phyloP scores from a whole-genome alignment of 768 basidiomycete species.

The Scleroderma citrinum region DNA sequence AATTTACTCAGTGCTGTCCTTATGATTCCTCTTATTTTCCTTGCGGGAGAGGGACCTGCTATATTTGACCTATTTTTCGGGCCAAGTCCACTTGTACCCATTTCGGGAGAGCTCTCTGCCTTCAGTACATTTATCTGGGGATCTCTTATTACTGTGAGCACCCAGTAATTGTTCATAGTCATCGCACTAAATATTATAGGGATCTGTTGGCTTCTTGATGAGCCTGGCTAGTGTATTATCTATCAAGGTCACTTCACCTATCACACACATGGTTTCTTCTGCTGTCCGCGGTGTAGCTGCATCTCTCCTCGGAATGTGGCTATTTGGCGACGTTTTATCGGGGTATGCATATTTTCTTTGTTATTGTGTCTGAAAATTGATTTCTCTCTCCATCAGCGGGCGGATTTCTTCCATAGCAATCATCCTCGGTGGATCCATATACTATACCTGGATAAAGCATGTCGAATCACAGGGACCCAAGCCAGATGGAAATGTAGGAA shows the following conservation, averaged over 20 bases:
- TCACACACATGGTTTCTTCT: slow-evolving; percentile 96
- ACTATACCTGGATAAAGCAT: slow-evolving; percentile 88
- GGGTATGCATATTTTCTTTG: slow-evolving; percentile 41
- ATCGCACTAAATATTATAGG: slow-evolving; percentile 38
- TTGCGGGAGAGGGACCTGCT: slow-evolving; percentile 70
- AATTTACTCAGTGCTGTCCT: slow-evolving; percentile 75
- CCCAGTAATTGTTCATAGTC: background rate
- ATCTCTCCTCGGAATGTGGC: slow-evolving; percentile 74
- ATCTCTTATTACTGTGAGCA: slow-evolving; percentile 67
- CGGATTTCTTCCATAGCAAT: slow-evolving; percentile 74
- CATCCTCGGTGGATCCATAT: slow-evolving; percentile 76
- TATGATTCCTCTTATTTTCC: slow-evolving; percentile 64
- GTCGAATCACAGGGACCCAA: slow-evolving; percentile 47
- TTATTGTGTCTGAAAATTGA: slow-evolving; percentile 1
- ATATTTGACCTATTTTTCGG: slow-evolving; percentile 57
- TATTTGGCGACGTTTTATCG: slow-evolving; percentile 79
- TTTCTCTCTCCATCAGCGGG: slow-evolving; percentile 42
- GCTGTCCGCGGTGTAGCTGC: slow-evolving; percentile 92
- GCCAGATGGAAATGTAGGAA: slow-evolving; percentile 19
- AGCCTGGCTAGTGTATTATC: slow-evolving; percentile 88
- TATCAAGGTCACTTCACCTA: slow-evolving; percentile 96
- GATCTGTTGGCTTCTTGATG: slow-evolving; percentile 88
- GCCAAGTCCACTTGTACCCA: slow-evolving; percentile 30
- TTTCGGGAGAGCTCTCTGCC: slow-evolving; percentile 39
- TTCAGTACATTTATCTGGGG: slow-evolving; percentile 71